phyloP scores from a whole-genome alignment of 179 eudicot genomes.

The Beta corolliflora region DNA sequence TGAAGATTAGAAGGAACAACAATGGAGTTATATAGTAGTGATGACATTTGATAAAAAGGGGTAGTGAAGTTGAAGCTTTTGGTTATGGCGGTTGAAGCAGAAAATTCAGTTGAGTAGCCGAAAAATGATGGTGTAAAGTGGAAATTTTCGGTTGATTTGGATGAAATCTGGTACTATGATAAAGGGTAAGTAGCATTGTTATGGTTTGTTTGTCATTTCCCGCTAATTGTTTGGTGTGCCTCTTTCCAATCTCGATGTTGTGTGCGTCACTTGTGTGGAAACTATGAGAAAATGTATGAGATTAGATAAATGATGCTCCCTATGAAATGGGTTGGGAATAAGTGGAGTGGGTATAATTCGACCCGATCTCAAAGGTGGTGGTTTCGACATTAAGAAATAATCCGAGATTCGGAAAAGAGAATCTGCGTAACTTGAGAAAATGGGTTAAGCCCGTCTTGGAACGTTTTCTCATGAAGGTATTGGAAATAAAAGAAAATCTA shows the following conservation, averaged over 20 bases:
- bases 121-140: conserved; percentile 27
- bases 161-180: background rate
- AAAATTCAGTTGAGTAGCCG: background rate
- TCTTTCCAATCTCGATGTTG: background rate
- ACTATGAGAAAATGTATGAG: too few relatives aligned
- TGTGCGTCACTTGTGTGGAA: conserved; percentile 16
- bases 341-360: too few relatives aligned
- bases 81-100: conserved; percentile 18
- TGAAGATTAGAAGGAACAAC: background rate
- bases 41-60: conserved; percentile 21
- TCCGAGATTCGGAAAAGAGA: background rate
- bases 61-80: background rate
- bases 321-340: too few relatives aligned
- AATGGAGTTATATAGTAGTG: conserved; percentile 33
- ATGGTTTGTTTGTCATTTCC: background rate
- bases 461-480: too few relatives aligned
- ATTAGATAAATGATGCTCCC: background rate
- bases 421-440: too few relatives aligned
- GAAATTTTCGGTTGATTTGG: background rate
- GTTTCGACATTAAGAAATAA: too few relatives aligned
- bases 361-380: too few relatives aligned
- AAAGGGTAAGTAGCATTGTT: background rate
- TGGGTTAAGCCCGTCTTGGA: too few relatives aligned
- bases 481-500: too few relatives aligned
- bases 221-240: background rate